Evolutionary conservation across 2,329 filamentous ascomycete genomes (phyloP), one percentile per base, ranked within the genome.

Genomic region (Stylonectria norvegica): DNA sequence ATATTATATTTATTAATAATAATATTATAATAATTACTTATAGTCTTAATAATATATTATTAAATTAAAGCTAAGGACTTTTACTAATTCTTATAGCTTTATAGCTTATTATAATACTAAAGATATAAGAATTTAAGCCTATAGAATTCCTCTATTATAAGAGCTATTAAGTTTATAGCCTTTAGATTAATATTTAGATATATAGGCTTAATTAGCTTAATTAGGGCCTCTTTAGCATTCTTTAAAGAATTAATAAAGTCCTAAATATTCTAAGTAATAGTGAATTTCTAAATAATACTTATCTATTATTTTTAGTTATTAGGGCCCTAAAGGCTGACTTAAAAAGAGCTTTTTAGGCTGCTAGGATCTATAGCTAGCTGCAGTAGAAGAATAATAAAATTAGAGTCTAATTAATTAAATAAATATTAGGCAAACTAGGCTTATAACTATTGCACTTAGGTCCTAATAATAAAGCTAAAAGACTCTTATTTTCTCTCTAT

Each of bases 31-130:
- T 36, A 41, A 20, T 20, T 36, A 4, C 38, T 25, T 4, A 36
- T 15, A 3, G 33, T 41, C 17, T 35, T 35, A 10, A 36, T n/a
- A 9, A 41, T 41, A 8, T 36, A 14, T n/a, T 23, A 18, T 30
- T 41, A 5, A 31, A 36, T 36, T 20, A 23, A 20, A 15, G 25
- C 23, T 19, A 42, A 25, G 20, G 39, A 23, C 19, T 36, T 42
- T n/a, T 32, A 2, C 20, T 37, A 14, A 23, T 42, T 20, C 17
- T 8, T 3, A 22, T 32, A 36, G 33, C 17, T 16, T 19, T 36
- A 2, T 3, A 19, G 11, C 9, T 39, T n/a, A 11, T 7, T 15
- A 11, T 10, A 11, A 20, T 38, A 32, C 9, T 20, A 10, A 15
- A 11, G 10, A n/a, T 32, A 14, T 14, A 37, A 17, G 35, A 30